phyloP scores from a whole-genome alignment of 2,329 filamentous ascomycete genomes.

The Zalaria obscura region DNA sequence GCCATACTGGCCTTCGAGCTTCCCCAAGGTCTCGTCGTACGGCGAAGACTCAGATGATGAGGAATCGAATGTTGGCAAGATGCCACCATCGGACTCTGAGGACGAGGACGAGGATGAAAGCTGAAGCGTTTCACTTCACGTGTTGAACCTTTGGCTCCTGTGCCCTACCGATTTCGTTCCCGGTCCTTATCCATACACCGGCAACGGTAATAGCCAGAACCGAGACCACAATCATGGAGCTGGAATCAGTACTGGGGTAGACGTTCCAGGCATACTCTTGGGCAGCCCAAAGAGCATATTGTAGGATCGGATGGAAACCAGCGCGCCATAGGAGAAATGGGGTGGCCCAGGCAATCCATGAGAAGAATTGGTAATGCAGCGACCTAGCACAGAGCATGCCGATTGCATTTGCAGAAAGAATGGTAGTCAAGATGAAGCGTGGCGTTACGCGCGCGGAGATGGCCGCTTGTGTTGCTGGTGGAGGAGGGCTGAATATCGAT shows the following conservation, averaged over 20 bases:
- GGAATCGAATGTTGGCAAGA: slow-evolving; percentile 66
- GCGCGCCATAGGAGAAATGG: slow-evolving; percentile 77
- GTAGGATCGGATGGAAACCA: slow-evolving; percentile 50
- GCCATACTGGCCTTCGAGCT: slow-evolving; percentile 52
- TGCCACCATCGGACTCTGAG: slow-evolving; percentile 72
- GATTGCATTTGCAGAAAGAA: slow-evolving; percentile 62
- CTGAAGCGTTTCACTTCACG: slow-evolving; percentile 3
- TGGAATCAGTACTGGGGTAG: slow-evolving; percentile 62
- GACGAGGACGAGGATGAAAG: slow-evolving; percentile 45
- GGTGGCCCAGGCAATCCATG: slow-evolving; percentile 78
- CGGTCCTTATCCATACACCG: slow-evolving; percentile 45
- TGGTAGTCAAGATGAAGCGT: slow-evolving; percentile 59
- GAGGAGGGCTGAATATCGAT: slow-evolving; percentile 30
- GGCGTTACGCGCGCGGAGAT: slow-evolving; percentile 49
- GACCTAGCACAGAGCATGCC: slow-evolving; percentile 77
- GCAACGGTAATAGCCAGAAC: slow-evolving; percentile 54
- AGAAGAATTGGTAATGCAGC: slow-evolving; percentile 91
- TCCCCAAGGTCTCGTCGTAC: slow-evolving; percentile 42
- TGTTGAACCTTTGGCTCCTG: slow-evolving; percentile 5
- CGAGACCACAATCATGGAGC: slow-evolving; percentile 54
- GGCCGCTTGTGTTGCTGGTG: slow-evolving; percentile 38
- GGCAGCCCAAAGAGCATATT: slow-evolving; percentile 55
- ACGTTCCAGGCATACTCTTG: slow-evolving; percentile 95
- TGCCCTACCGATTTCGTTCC: slow-evolving; percentile 19
- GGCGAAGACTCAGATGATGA: slow-evolving; percentile 56